These are phyloP conservation scores for Chrysoporthe deuterocubensis DNA, from an alignment of 2,329 filamentous ascomycete genomes.

Conservation along the genomic window DNA sequence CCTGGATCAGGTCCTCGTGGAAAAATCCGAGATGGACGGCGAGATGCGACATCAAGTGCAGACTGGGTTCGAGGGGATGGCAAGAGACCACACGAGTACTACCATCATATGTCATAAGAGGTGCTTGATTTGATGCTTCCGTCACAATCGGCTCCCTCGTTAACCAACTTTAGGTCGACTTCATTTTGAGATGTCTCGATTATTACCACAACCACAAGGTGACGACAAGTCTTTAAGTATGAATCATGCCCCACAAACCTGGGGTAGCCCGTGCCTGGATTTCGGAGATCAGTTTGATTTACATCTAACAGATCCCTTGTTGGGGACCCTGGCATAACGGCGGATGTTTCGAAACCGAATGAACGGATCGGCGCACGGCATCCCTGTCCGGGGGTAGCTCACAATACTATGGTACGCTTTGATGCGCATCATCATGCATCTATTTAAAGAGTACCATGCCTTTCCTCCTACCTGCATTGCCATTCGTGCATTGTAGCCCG, in stretches of 20 bases:
- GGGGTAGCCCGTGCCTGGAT: not conserved
- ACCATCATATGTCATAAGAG: too few species aligned
- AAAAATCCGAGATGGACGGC: not conserved
- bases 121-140: too few species aligned
- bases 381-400: constrained; percentile 2
- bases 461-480: not conserved
- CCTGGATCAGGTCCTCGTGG: not conserved
- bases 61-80: not conserved
- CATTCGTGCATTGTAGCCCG: not conserved
- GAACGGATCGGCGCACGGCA: constrained; percentile 7
- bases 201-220: not conserved
- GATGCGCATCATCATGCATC: not conserved
- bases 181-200: too few species aligned
- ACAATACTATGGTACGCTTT: not conserved
- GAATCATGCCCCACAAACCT: not conserved
- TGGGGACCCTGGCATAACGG: constrained; percentile 1
- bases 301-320: constrained; percentile 7
- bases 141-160: too few species aligned
- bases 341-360: constrained; percentile 17
- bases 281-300: not conserved
- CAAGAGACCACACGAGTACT: not conserved
- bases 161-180: too few species aligned
- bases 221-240: not conserved
- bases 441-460: not conserved
- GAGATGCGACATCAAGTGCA: not conserved